phyloP scores from a whole-genome alignment of 768 basidiomycete genomes.

The Boletus insuetus region DNA sequence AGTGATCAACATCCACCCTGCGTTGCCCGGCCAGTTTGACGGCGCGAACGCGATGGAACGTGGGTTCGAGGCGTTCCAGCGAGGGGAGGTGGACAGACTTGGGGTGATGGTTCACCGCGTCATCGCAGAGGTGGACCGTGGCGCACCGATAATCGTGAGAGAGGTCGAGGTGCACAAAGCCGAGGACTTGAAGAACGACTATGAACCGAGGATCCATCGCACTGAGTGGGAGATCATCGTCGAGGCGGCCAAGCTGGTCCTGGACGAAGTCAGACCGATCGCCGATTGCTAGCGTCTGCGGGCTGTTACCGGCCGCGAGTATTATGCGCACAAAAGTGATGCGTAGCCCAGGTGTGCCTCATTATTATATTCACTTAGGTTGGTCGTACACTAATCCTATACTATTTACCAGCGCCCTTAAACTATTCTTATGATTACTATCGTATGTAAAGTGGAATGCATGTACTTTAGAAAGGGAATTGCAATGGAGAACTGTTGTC shows the following conservation, averaged over 20 bases:
- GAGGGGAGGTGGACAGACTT: conserved; percentile 71
- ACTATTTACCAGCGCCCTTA: conserved; percentile 12
- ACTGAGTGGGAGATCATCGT: conserved; percentile 93
- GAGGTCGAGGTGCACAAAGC: conserved; percentile 72
- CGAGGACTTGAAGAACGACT: conserved; percentile 61
- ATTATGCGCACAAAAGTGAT: too few species aligned
- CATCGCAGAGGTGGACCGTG: conserved; percentile 89
- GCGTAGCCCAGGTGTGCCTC: background rate
- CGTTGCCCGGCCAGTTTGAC: conserved; percentile 93
- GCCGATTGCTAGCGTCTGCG: background rate
- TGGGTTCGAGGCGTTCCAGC: conserved; percentile 85
- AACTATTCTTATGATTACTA: conserved; percentile 14
- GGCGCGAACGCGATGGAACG: conserved; percentile 87
- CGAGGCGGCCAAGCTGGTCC: conserved; percentile 68
- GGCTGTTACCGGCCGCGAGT: too few species aligned
- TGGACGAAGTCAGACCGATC: conserved; percentile 48
- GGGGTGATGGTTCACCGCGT: conserved; percentile 96
- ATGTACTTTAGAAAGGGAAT: conserved; percentile 28
- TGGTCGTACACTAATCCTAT: conserved; percentile 17
- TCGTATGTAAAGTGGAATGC: background rate
- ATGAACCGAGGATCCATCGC: conserved; percentile 75
- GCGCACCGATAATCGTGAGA: conserved; percentile 79
- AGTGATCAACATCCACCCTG: conserved; percentile 96
- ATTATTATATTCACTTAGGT: background rate
- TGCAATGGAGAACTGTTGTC: conserved; percentile 18